These are phyloP conservation scores for Blastocystis sp. DNA, from an alignment of 352 stramenopile species.

Conservation along the genomic window DNA sequence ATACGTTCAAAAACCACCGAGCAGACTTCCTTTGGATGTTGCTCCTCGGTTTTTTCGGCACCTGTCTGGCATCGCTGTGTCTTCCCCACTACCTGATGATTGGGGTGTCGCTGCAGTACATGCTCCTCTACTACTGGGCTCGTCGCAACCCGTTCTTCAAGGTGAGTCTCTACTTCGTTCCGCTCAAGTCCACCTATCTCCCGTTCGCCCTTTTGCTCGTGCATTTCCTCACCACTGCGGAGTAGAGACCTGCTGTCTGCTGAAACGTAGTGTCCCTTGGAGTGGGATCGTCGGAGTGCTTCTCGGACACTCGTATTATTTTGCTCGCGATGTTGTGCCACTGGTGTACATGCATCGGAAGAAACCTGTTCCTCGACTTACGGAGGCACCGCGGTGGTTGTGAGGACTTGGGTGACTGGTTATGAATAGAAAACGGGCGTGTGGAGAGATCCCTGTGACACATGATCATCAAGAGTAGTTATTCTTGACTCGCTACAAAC, in stretches of 20 bases:
- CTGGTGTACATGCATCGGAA: neutral
- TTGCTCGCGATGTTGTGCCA: constrained; percentile 16
- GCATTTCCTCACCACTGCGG: constrained; percentile 17
- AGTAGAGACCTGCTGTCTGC: neutral
- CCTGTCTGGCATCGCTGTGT: neutral
- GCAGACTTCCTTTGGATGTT: constrained; percentile 51
- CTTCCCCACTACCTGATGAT: constrained; percentile 3
- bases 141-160: constrained; percentile 39
- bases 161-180: constrained; percentile 56
- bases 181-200: constrained; percentile 33
- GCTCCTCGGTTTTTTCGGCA: neutral
- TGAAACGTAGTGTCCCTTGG: constrained; percentile 35
- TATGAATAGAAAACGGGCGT: neutral
- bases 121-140: constrained; percentile 52
- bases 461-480: neutral
- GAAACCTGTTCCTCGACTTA: neutral
- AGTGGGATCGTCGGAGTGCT: constrained; percentile 25
- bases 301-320: constrained; percentile 12
- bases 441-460: neutral
- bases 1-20: constrained; percentile 13
- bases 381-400: neutral
- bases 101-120: neutral
- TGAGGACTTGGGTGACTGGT: neutral
- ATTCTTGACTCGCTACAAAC: neutral
- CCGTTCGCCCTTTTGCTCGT: constrained; percentile 23